Conservation (phyloP, 306 rosid genomes). For the Fagus sylvatica region DNA sequence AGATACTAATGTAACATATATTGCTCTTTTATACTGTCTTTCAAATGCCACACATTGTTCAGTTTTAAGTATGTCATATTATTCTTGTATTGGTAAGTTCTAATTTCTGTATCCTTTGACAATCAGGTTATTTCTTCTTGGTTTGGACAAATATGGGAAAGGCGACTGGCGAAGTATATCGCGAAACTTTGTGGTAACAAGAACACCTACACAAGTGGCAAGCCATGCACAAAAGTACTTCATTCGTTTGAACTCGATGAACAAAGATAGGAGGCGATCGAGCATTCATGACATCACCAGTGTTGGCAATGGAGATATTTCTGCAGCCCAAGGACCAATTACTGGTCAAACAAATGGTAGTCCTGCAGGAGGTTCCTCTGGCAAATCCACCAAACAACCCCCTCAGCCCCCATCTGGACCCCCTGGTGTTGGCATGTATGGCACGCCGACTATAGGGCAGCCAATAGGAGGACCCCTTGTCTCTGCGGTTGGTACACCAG, state of each 20-base stretch:
- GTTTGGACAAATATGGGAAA: constrained; percentile 92
- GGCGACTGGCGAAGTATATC: constrained; percentile 99
- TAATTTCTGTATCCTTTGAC: not conserved
- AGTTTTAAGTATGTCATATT: not conserved
- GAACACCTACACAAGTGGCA: constrained; percentile 98
- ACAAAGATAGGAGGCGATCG: constrained; percentile 93
- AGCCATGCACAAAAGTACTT: constrained; percentile 97
- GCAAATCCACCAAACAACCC: constrained; percentile 56
- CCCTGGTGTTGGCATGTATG: constrained; percentile 63
- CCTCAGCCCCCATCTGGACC: constrained; percentile 54
- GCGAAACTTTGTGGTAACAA: constrained; percentile 86
- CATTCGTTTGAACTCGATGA: constrained; percentile 94
- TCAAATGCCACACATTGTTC: not conserved
- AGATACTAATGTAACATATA: not conserved
- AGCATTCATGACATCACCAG: constrained; percentile 96
- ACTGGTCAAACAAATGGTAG: constrained; percentile 79
- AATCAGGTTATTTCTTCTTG: constrained; percentile 86
- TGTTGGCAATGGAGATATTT: constrained; percentile 69
- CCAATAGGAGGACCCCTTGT: constrained; percentile 89
- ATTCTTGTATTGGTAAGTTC: not conserved
- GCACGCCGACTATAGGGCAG: constrained; percentile 78
- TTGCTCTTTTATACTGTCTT: not conserved
- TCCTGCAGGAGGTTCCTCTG: constrained; percentile 43
- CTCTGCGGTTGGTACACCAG: constrained; percentile 90
- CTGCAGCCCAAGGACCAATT: constrained; percentile 75